Conservation (phyloP, 495 filamentous ascomycete species). For the Aspergillus sclerotioniger region DNA sequence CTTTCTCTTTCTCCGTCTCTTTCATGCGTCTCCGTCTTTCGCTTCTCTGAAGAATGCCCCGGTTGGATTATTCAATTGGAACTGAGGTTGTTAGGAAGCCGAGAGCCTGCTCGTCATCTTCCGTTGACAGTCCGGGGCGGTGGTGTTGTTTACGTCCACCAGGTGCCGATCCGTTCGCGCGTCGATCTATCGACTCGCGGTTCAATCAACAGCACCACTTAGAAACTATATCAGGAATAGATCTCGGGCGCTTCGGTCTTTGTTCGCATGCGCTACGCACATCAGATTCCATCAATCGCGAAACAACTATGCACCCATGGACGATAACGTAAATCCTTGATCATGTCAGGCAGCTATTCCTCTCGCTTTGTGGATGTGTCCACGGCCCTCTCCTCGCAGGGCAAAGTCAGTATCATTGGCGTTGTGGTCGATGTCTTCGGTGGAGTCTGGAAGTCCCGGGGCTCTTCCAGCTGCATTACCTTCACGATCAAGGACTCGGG, state of each 20-base stretch:
- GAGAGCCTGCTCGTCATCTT: too few relatives aligned
- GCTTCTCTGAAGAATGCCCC: too few relatives aligned
- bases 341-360: constrained; percentile 5
- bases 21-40: too few relatives aligned
- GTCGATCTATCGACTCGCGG: neutral
- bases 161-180: neutral
- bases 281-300: neutral
- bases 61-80: too few relatives aligned
- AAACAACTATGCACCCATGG: neutral
- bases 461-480: constrained; percentile 40
- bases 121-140: too few relatives aligned
- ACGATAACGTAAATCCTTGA: neutral
- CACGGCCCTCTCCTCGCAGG: constrained; percentile 30
- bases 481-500: constrained; percentile 50
- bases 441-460: constrained; percentile 25
- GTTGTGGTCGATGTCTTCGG: constrained; percentile 46
- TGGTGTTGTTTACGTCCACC: neutral
- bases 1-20: too few relatives aligned
- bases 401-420: constrained; percentile 42
- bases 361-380: constrained; percentile 34
- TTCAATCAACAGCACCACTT: neutral
- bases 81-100: too few relatives aligned
- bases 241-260: neutral
- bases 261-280: neutral
- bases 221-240: neutral